Base-by-base conservation (phyloP, 768 basidiomycete species). In the Pisolithus tinctorius region DNA sequence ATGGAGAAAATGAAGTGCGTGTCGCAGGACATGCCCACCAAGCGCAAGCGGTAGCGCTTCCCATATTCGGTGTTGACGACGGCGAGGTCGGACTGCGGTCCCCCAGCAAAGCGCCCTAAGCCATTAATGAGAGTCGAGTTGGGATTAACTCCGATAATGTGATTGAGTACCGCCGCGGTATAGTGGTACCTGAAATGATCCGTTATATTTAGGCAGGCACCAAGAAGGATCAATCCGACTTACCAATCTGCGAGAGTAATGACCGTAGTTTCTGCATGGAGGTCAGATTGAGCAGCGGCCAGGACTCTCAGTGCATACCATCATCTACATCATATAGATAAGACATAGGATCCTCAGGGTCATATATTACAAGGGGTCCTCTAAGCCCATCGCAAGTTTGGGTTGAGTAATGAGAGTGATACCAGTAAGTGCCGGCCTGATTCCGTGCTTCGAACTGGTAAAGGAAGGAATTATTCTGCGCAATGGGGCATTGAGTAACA, bases 351-450 rank as follows among this genome's bases (percentile, higher is more conserved):
- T 77, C 76, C 8, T 62, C 20, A 2, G 73, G 72, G 51, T 77
- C 74, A 49, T 76, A 76, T 16, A 77, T 66, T 4, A 77, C 67
- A n/a, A 77, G 42, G 36, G 60, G 55, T 4, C 75, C 74, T 17
- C 75, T 67, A 45, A 76, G 58, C 10, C 74, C 75, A 37, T 76
- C 75, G 45, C 75, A 74, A 44, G 64, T 64, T 55, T 77, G 75
- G 8, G 56, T 65, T 3, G 30, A 31, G 44, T 61, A 58, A 46
- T 76, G 74, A 7, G 71, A 72, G 53, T 76, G 74, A 50, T 75
- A 76, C 76, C 77, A 78, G 49, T 69, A 78, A 1, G 74, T 76
- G n/a, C 77, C 76, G 1, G 63, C 63, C 48, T 75, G 72, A 44
- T 60, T 55, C 0, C 47, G 27, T 23, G 54, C 52, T 3, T 51